Evolutionary conservation across 164 flowering plant genomes (phyloP).

Genomic region (Taxillus chinensis): DNA sequence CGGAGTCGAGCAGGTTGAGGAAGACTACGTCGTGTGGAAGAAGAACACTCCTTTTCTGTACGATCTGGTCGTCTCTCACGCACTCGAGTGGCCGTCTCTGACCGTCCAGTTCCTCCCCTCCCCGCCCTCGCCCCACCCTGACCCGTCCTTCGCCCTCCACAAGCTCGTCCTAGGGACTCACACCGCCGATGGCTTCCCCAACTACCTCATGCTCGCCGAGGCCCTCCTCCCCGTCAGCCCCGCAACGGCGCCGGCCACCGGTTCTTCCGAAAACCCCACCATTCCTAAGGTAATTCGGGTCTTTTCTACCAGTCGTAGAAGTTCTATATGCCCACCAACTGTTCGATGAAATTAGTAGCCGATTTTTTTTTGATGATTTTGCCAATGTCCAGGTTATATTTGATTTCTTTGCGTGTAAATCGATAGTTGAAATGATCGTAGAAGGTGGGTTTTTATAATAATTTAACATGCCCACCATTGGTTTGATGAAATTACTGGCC

Average conservation of each 20-base stretch:
- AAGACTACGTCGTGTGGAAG: constrained; percentile 83
- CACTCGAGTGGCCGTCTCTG: constrained; percentile 95
- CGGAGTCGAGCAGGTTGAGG: constrained; percentile 28
- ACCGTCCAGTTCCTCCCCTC: constrained; percentile 86
- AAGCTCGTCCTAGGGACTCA: constrained; percentile 80
- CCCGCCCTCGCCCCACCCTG: constrained; percentile 16
- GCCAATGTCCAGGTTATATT: too few relatives aligned
- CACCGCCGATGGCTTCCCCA: constrained; percentile 62
- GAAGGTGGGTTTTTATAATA: neutral
- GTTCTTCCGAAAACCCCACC: constrained; percentile 4
- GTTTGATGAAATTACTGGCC: constrained; percentile 26
- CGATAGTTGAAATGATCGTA: too few relatives aligned
- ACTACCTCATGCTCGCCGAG: constrained; percentile 79
- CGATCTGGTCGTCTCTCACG: constrained; percentile 71
- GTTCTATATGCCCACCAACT: constrained; percentile 7
- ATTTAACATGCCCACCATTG: constrained; percentile 7
- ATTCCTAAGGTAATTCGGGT: constrained; percentile 29
- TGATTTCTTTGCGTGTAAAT: too few relatives aligned
- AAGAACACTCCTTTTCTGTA: constrained; percentile 84
- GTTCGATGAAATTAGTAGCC: constrained; percentile 26
- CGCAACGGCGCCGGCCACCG: constrained; percentile 3
- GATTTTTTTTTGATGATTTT: neutral
- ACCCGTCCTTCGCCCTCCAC: constrained; percentile 37
- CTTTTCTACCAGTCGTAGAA: neutral
- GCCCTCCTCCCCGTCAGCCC: constrained; percentile 37